Evolutionary conservation across 441 rosid species (phyloP), one percentile per base, ranked within the genome.

Genomic region (Pelargonium australe): DNA sequence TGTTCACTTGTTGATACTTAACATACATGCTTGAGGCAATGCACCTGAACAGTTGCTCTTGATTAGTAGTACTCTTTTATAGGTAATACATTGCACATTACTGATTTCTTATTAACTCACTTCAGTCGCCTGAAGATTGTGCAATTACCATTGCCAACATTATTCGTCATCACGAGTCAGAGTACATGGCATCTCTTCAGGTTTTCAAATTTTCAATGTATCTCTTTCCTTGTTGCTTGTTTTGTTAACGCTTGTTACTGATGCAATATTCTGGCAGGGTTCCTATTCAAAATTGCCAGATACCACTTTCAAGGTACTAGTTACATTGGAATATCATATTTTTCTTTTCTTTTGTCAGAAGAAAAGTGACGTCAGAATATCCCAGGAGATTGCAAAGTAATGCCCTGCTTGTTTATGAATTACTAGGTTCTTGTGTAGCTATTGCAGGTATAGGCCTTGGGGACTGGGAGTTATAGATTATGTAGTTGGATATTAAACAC

Each of bases 261-360:
- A 82, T 34, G 47, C 23, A 44, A 3, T 61, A 19, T 53, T 71
- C 71, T 78, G 70, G 74, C 87, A 95, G 99, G 95, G 81, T 70
- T 90, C 97, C 65, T 92, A 95, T 82, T 85, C 92, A 65, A 89
- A 90, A 65, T 79, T 95, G 77, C 97, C 99, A 4, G 96, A 95
- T 78, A 84, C 89, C 74, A 92, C 95, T 58, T 95, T 92, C 81
- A 95, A 89, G 96, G 99, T 94, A 84, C 20, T 12, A 3, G 65
- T 34, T 68, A 68, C 6, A 57, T 74, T 53, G 8, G 63, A 53
- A 53, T 61, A 19, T 19, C 8, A 20, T 4, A 13, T 16, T n/a
- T 45, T 45, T 8, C 5, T 7, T 45, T 45, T 45, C 53, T 7
- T 7, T 7, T 45, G 4, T 45, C n/a, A 45, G 53, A 13, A 20